Evolutionary conservation across 805 yeast genomes (phyloP).

Genomic region (Schwanniomyces yamadae): DNA sequence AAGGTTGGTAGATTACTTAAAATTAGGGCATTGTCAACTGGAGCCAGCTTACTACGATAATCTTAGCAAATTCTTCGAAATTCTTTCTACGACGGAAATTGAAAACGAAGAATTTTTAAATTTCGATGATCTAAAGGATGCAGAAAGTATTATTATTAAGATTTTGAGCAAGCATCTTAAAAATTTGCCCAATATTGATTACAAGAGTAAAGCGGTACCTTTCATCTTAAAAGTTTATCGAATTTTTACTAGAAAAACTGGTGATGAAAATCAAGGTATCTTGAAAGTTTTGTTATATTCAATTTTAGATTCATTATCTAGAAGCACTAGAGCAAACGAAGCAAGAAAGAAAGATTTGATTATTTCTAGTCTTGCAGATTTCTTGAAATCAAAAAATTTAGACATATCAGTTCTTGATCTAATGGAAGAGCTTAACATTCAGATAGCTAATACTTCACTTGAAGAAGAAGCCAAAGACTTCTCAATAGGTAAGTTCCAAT

Average conservation of each 20-base stretch:
- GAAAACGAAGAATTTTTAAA: slow-evolving; percentile 19
- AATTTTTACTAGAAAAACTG: slow-evolving; percentile 11
- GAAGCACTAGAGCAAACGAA: neutral
- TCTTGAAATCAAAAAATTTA: slow-evolving; percentile 1
- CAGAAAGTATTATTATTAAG: slow-evolving; percentile 15
- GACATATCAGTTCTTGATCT: neutral
- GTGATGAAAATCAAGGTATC: neutral
- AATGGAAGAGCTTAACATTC: slow-evolving; percentile 3
- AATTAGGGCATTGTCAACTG: slow-evolving; percentile 55
- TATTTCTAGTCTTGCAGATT: slow-evolving; percentile 2
- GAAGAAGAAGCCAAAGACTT: slow-evolving; percentile 3
- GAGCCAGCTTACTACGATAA: slow-evolving; percentile 46
- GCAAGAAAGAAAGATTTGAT: neutral
- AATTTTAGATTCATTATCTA: slow-evolving; percentile 10
- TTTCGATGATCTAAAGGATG: slow-evolving; percentile 18
- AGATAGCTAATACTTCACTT: slow-evolving; percentile 3
- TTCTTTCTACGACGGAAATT: slow-evolving; percentile 10
- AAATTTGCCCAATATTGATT: slow-evolving; percentile 13
- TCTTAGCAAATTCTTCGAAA: slow-evolving; percentile 21
- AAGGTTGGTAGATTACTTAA: slow-evolving; percentile 46
- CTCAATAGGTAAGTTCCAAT: slow-evolving; percentile 5
- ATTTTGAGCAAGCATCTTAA: slow-evolving; percentile 17
- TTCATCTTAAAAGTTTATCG: slow-evolving; percentile 16
- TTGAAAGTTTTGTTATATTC: slow-evolving; percentile 2
- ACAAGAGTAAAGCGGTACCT: slow-evolving; percentile 17